Conservation (phyloP, 1,139 yeast species). For the Casaregolazyma lundiana region DNA sequence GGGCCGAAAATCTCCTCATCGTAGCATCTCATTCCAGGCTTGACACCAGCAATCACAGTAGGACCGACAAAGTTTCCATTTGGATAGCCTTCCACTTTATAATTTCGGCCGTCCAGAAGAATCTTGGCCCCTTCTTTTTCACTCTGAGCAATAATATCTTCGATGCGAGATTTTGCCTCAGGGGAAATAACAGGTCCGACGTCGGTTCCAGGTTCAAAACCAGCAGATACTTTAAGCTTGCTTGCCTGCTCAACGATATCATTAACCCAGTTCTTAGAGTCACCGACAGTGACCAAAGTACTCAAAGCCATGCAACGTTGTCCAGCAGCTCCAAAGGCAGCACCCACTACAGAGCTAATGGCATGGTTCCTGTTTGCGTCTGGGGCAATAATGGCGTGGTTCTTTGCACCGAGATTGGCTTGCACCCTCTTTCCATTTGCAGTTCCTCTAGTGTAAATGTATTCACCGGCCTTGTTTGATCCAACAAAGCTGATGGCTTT, state of each 20-base stretch:
- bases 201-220: constrained; percentile 58
- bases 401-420: constrained; percentile 75
- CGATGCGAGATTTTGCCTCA: constrained; percentile 50
- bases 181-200: constrained; percentile 72
- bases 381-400: constrained; percentile 68
- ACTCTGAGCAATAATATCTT: constrained; percentile 53
- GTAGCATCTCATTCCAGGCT: constrained; percentile 67
- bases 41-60: constrained; percentile 58
- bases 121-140: constrained; percentile 53
- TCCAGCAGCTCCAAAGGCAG: constrained; percentile 84
- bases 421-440: constrained; percentile 73
- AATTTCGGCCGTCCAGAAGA: constrained; percentile 61
- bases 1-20: constrained; percentile 79
- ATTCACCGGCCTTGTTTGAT: constrained; percentile 71
- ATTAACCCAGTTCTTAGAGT: constrained; percentile 58
- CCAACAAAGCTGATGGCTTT: constrained; percentile 79
- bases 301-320: constrained; percentile 83
- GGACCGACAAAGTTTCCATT: constrained; percentile 76
- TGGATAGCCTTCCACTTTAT: constrained; percentile 47
- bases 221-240: constrained; percentile 58
- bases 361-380: constrained; percentile 68
- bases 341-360: constrained; percentile 65
- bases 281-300: constrained; percentile 71
- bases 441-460: constrained; percentile 63
- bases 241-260: constrained; percentile 60